Base-by-base conservation (phyloP, 352 stramenopile genomes). In the Elongisporangium senticosum region DNA sequence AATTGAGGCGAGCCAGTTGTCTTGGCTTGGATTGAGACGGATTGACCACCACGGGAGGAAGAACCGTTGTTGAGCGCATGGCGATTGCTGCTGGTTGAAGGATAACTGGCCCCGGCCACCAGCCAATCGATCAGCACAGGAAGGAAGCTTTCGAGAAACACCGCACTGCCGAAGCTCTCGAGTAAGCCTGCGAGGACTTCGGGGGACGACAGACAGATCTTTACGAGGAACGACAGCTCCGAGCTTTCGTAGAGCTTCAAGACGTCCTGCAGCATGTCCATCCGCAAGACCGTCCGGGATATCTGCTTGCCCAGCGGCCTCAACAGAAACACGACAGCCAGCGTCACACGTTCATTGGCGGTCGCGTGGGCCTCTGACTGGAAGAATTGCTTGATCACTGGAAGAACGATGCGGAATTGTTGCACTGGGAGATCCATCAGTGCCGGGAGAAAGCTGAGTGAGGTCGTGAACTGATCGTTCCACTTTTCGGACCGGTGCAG, bases 51-150 rank as follows among this genome's bases (percentile, higher is more conserved):
- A 11, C 26, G 33, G 15, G 33, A 43, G 2, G 33, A 43, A 17
- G 33, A 14, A 17, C 33, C 33, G 11, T 43, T 43, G 33, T 43
- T 43, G 2, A 43, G 33, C 11, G 10, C 33, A 17, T 43, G 33
- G 33, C 33, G 33, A 43, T 43, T 43, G 11, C 13, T 43, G 33
- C 2, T 43, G 13, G 7, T 43, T 17, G 33, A 43, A 2, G 10
- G 11, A 4, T 1, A 15, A 43, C 33, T 43, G 33, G 49, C 19
- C 53, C 62, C 64, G 49, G 75, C 64, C 3, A 75, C 66, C 3
- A 90, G 55, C 84, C 84, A 94, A 48, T 92, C 84, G 2, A 88
- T 33, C 1, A 94, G 49, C 3, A 88, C 68, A 6, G 82, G 84
- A 7, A 92, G 48, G 56, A 92, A 77, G 49, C 65, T 70, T 39